Conservation (phyloP, 2,329 filamentous ascomycete genomes). For the Cytospora mali region DNA sequence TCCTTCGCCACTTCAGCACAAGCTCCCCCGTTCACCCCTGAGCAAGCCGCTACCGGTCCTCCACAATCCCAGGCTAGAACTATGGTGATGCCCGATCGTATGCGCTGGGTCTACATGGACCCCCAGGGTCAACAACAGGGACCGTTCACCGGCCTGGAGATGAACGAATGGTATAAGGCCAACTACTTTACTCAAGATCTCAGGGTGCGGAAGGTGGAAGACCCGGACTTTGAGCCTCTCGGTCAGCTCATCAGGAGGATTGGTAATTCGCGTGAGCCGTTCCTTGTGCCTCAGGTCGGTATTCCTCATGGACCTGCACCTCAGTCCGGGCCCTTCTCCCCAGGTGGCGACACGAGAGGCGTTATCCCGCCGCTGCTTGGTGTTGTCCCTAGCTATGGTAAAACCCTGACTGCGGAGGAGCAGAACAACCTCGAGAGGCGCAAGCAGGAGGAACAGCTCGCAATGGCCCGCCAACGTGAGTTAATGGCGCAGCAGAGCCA, state of each 20-base stretch:
- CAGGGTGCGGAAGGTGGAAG: slow-evolving; percentile 92
- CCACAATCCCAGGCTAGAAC: slow-evolving; percentile 74
- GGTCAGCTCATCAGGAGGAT: slow-evolving; percentile 94
- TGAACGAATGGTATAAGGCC: slow-evolving; percentile 99
- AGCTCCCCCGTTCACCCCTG: slow-evolving; percentile 37
- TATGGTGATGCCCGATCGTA: slow-evolving; percentile 99
- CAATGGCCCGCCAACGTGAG: slow-evolving; percentile 95
- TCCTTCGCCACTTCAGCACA: slow-evolving; percentile 37
- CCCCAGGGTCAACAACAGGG: slow-evolving; percentile 91
- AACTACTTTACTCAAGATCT: slow-evolving; percentile 96
- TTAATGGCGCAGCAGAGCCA: slow-evolving; percentile 84
- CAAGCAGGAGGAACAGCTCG: slow-evolving; percentile 97
- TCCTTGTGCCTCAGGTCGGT: slow-evolving; percentile 95
- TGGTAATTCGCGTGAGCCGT: slow-evolving; percentile 95
- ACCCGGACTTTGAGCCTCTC: slow-evolving; percentile 89
- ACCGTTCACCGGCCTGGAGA: slow-evolving; percentile 93
- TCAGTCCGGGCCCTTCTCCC: slow-evolving; percentile 50
- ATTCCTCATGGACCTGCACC: slow-evolving; percentile 82
- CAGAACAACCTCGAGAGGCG: slow-evolving; percentile 95
- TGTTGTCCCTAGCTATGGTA: slow-evolving; percentile 94
- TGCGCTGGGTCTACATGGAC: slow-evolving; percentile 98
- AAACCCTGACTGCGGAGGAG: slow-evolving; percentile 94
- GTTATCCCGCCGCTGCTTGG: slow-evolving; percentile 88
- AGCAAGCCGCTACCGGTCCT: slow-evolving; percentile 47
- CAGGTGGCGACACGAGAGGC: slow-evolving; percentile 54